phyloP scores from a whole-genome alignment of 1,284 basidiomycete genomes.

The Rhodotorula sp. region DNA sequence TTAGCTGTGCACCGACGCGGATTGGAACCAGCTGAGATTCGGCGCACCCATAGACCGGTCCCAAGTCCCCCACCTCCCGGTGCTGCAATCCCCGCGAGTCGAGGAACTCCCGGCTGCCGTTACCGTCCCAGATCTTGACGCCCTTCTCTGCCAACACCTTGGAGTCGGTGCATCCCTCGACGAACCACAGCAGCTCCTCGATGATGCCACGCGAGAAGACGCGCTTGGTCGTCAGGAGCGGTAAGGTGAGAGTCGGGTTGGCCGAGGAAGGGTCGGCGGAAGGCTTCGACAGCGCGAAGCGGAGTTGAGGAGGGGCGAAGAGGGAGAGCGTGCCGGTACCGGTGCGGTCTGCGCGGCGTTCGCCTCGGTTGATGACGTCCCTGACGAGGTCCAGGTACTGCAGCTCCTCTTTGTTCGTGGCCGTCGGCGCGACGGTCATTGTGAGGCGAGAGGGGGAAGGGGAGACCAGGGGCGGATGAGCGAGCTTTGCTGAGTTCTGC shows the following conservation, averaged over 20 bases:
- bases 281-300: constrained; percentile 71
- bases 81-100: constrained; percentile 78
- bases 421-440: neutral
- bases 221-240: constrained; percentile 91
- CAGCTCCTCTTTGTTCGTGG: constrained; percentile 61
- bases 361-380: constrained; percentile 70
- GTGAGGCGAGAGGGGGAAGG: neutral
- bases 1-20: neutral
- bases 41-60: constrained; percentile 80
- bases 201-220: constrained; percentile 89
- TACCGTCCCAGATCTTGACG: constrained; percentile 97
- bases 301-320: constrained; percentile 82
- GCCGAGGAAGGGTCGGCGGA: neutral
- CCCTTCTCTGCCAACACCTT: constrained; percentile 74
- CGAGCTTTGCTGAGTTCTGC: no score
- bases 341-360: constrained; percentile 78
- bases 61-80: constrained; percentile 86
- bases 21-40: neutral
- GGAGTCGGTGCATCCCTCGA: constrained; percentile 81
- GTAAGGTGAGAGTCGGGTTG: constrained; percentile 56
- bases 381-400: constrained; percentile 82
- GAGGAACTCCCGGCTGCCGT: constrained; percentile 83
- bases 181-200: constrained; percentile 95
- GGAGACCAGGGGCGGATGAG: no score
- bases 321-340: constrained; percentile 87